A percentile compares a stretch with the other conserved stretches of the same genome.
These are phyloP conservation scores for Cystobasidiaceae sp. DNA, from an alignment of 1,284 basidiomycete genomes.

Conservation along the genomic window DNA sequence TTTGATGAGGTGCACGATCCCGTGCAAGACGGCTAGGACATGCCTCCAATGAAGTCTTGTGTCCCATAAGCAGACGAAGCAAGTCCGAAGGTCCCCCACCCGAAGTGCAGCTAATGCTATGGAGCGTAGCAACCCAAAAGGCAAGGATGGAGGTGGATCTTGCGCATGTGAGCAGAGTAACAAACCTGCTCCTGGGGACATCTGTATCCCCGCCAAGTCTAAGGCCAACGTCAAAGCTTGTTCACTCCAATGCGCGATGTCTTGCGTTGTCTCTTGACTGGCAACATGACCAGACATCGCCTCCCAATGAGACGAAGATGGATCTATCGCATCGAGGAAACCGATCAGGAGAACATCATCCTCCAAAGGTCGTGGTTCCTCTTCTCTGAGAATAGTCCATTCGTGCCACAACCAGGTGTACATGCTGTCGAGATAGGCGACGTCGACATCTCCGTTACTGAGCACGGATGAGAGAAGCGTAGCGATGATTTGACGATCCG, in stretches of 20 bases:
- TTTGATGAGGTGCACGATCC: no score
- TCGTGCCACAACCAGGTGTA: constrained; percentile 12
- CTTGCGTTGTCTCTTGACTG: background rate
- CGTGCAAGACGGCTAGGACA: background rate
- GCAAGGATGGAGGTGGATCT: no score
- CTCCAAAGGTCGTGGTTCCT: background rate
- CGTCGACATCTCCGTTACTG: background rate
- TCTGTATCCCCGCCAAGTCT: background rate
- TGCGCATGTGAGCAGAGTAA: background rate
- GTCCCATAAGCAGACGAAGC: constrained; percentile 3
- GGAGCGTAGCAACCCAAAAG: background rate
- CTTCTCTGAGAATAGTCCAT: background rate
- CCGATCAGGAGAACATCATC: constrained; percentile 4
- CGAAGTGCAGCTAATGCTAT: background rate
- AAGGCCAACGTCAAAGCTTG: background rate
- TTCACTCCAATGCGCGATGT: background rate
- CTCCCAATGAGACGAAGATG: background rate
- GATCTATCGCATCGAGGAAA: background rate
- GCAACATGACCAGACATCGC: background rate
- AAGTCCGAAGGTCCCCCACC: background rate
- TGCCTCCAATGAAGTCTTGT: background rate
- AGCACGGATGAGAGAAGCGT: background rate
- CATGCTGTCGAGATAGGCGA: background rate
- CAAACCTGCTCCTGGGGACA: background rate
- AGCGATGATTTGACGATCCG: constrained; percentile 12